phyloP scores from a whole-genome alignment of 768 basidiomycete species.

The Suillus spraguei region DNA sequence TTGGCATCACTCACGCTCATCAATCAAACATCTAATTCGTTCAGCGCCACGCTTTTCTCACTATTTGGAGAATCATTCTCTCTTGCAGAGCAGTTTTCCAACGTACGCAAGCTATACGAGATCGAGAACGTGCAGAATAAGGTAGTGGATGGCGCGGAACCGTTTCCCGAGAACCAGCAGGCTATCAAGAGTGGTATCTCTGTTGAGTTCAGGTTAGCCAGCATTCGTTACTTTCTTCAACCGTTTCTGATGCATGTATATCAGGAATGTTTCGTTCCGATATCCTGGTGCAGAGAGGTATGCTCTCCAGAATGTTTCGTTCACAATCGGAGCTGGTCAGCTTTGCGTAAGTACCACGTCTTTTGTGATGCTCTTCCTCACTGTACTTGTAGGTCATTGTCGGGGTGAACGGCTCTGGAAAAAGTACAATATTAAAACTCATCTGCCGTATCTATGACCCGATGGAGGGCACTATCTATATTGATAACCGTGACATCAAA shows the following conservation, averaged over 20 bases:
- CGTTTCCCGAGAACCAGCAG: conserved; percentile 54
- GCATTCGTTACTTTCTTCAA: conserved; percentile 14
- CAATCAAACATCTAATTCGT: conserved; percentile 52
- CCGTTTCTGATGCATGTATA: background rate
- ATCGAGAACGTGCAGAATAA: conserved; percentile 60
- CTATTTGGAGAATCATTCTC: conserved; percentile 61
- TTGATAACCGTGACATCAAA: conserved; percentile 65
- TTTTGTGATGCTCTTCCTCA: background rate
- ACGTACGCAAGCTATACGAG: conserved; percentile 65
- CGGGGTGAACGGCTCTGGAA: conserved; percentile 78
- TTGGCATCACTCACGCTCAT: conserved; percentile 65
- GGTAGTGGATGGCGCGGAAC: conserved; percentile 51
- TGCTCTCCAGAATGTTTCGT: conserved; percentile 66
- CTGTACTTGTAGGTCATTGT: conserved; percentile 60
- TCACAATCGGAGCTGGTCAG: conserved; percentile 69
- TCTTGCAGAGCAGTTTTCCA: conserved; percentile 53
- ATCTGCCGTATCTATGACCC: conserved; percentile 72
- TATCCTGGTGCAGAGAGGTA: conserved; percentile 57
- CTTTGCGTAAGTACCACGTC: conserved; percentile 58
- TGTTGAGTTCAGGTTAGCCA: conserved; percentile 54
- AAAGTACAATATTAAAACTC: conserved; percentile 80
- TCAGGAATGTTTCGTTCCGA: conserved; percentile 69
- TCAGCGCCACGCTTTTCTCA: conserved; percentile 49
- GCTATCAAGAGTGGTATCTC: conserved; percentile 50
- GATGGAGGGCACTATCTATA: conserved; percentile 63